phyloP scores from a whole-genome alignment of 192 early-diverging fungal genomes.

The Phlyctochytrium planicorne region DNA sequence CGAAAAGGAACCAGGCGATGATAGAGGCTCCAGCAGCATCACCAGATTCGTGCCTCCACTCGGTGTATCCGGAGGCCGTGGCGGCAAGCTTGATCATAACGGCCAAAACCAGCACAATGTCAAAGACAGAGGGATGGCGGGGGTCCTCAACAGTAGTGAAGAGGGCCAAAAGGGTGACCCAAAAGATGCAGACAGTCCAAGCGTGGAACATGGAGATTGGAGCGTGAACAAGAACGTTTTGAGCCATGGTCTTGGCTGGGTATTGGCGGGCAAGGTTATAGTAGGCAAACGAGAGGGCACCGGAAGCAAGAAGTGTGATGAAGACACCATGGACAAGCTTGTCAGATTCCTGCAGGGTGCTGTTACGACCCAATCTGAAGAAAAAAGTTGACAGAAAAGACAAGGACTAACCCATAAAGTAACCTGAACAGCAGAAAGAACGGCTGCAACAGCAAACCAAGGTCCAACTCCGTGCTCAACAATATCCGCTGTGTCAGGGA shows the following conservation, averaged over 20 bases:
- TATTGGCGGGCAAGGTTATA: slow-evolving; percentile 41
- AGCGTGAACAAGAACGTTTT: slow-evolving; percentile 58
- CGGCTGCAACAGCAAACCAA: slow-evolving; percentile 61
- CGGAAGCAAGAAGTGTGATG: slow-evolving; percentile 56
- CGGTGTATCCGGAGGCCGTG: slow-evolving; percentile 62
- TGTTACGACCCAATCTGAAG: background rate
- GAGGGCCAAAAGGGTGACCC: slow-evolving; percentile 61
- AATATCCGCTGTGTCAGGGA: slow-evolving; percentile 54
- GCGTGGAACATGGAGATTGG: slow-evolving; percentile 70
- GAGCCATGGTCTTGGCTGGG: slow-evolving; percentile 27
- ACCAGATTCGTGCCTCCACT: slow-evolving; percentile 43
- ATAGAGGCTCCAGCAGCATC: slow-evolving; percentile 66
- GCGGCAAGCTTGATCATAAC: slow-evolving; percentile 53
- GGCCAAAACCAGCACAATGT: slow-evolving; percentile 46
- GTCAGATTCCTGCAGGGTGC: slow-evolving; percentile 29
- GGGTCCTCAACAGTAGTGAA: slow-evolving; percentile 44
- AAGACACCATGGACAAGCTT: slow-evolving; percentile 54
- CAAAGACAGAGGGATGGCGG: slow-evolving; percentile 38
- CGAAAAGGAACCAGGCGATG: slow-evolving; percentile 56
- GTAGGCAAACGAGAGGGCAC: slow-evolving; percentile 58
- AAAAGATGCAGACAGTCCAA: slow-evolving; percentile 57
- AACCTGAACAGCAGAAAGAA: slow-evolving; percentile 62
- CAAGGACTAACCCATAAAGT: slow-evolving; percentile 54
- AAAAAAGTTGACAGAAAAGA: background rate
- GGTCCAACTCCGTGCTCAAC: slow-evolving; percentile 58